phyloP scores from a whole-genome alignment of 148 eudicot species.

The Bassia scoparia region DNA sequence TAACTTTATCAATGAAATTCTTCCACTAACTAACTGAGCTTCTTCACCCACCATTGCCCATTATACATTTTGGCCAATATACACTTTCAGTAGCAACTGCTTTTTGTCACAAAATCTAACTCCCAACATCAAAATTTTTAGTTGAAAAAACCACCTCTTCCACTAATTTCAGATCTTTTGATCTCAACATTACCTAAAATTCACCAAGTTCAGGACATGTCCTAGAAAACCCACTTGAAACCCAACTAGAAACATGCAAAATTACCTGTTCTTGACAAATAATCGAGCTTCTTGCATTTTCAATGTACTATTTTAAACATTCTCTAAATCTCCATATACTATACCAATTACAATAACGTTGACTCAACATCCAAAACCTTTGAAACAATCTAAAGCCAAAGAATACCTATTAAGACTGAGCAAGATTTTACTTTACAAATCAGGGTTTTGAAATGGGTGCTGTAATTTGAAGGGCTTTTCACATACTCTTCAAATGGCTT shows the following conservation, averaged over 20 bases:
- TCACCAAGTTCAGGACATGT: conserved; percentile 68
- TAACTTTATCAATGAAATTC: conserved; percentile 67
- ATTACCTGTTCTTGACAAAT: conserved; percentile 57
- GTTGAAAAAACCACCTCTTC: conserved; percentile 73
- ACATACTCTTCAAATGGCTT: conserved; percentile 62
- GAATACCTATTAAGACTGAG: conserved; percentile 50
- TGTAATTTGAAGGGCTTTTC: conserved; percentile 54
- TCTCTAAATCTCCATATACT: conserved; percentile 42
- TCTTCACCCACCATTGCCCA: conserved; percentile 40
- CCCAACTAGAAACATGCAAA: conserved; percentile 82
- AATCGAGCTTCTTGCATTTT: conserved; percentile 67
- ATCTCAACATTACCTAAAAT: conserved; percentile 70
- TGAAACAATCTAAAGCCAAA: conserved; percentile 58
- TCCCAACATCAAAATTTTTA: conserved; percentile 64
- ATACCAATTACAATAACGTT: conserved; percentile 29
- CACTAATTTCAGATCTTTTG: conserved; percentile 73
- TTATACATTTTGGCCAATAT: conserved; percentile 47
- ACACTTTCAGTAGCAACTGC: conserved; percentile 74
- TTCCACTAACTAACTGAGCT: conserved; percentile 69
- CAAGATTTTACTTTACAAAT: conserved; percentile 80
- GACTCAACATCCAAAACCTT: conserved; percentile 43
- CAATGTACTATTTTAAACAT: conserved; percentile 49
- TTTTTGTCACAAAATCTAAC: conserved; percentile 58
- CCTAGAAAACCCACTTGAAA: conserved; percentile 46
- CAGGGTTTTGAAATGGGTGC: conserved; percentile 59